Evolutionary conservation across 805 yeast species (phyloP).

Genomic region (Candida michaelii): DNA sequence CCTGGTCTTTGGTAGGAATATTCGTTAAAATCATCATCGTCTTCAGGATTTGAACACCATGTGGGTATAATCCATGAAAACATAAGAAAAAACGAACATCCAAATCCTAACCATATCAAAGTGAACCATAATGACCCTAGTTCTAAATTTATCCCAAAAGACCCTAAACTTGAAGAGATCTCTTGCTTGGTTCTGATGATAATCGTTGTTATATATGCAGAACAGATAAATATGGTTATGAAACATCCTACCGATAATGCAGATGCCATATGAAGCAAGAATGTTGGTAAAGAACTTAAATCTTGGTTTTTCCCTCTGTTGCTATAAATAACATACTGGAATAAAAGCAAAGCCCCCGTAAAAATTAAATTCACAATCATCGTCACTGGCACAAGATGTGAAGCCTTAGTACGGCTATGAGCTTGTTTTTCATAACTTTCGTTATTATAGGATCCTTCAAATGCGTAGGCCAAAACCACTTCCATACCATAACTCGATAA

Average conservation of each 20-base stretch:
- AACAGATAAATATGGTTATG: constrained; percentile 27
- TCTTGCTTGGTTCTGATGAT: constrained; percentile 24
- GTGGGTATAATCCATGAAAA: constrained; percentile 36
- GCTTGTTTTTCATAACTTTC: constrained; percentile 13
- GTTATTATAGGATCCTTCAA: constrained; percentile 21
- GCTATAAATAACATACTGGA: constrained; percentile 37
- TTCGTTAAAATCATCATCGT: constrained; percentile 21
- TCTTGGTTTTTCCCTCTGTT: constrained; percentile 33
- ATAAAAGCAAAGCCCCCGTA: constrained; percentile 28
- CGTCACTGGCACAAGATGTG: constrained; percentile 27
- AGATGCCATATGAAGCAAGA: constrained; percentile 38
- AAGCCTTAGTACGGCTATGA: constrained; percentile 16
- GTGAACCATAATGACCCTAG: constrained; percentile 44
- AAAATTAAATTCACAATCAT: constrained; percentile 26
- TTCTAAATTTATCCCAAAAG: constrained; percentile 47
- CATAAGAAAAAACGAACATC: constrained; percentile 23
- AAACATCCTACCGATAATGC: constrained; percentile 27
- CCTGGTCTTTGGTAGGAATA: constrained; percentile 14
- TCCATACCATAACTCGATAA: constrained; percentile 40
- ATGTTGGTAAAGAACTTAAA: constrained; percentile 27
- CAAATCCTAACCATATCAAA: constrained; percentile 39
- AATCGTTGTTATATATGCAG: constrained; percentile 30
- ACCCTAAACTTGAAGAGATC: constrained; percentile 33
- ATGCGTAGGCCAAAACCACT: constrained; percentile 51
- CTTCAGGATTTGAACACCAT: constrained; percentile 55